Percentiles rank a stretch among this genome's conserved stretches.
Conservation (phyloP, 208 protist genomes). For the Acanthamoeba culbertsoni region DNA sequence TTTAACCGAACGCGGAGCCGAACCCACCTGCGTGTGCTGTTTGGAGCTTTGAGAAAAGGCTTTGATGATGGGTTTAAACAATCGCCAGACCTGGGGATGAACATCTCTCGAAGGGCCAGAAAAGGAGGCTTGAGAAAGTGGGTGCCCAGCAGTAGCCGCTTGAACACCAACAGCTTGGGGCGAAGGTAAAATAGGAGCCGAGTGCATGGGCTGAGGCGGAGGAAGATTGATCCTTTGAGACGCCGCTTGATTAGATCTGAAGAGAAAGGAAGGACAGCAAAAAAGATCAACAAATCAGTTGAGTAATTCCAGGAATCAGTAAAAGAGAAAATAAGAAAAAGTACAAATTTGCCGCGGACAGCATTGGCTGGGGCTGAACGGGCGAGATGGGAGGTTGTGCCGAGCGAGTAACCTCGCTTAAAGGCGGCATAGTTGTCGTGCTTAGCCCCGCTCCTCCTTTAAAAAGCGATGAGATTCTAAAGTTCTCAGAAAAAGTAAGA, state of each 20-base stretch:
- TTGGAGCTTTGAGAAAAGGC: neutral
- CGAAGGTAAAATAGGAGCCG: neutral
- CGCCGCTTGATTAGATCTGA: neutral
- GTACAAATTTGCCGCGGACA: neutral
- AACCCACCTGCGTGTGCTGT: neutral
- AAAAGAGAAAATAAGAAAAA: neutral
- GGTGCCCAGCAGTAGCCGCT: too few relatives aligned
- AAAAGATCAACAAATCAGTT: neutral
- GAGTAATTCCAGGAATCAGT: neutral
- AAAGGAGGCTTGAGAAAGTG: too few relatives aligned
- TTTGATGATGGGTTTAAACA: too few relatives aligned
- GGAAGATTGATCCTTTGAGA: neutral
- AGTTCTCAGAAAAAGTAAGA: too few relatives aligned
- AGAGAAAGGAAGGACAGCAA: neutral
- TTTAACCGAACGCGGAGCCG: constrained; percentile 15
- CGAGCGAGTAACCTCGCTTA: neutral
- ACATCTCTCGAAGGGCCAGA: too few relatives aligned
- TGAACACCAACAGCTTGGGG: neutral
- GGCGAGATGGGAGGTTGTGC: neutral
- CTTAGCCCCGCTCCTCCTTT: neutral
- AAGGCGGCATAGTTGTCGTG: neutral
- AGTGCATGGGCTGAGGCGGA: neutral
- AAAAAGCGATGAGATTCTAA: neutral
- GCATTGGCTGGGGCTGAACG: neutral
- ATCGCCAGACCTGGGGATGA: neutral